Conservation (phyloP, 1,284 basidiomycete species). For the Papiliotrema fonsecae region DNA sequence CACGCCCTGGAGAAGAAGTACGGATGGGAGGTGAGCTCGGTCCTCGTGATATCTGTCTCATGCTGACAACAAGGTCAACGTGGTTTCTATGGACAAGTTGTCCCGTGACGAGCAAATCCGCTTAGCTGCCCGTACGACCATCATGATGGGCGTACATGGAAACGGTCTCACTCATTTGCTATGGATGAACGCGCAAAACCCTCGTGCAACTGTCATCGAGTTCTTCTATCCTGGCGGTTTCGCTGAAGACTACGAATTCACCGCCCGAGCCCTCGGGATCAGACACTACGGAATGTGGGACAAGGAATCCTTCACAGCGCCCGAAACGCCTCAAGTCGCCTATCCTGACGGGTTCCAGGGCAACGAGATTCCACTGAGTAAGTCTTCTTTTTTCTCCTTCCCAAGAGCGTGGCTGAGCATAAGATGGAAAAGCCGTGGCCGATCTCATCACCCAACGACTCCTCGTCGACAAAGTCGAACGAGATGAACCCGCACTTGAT, state of each 20-base stretch:
- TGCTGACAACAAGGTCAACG: slow-evolving; percentile 53
- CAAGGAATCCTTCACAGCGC: slow-evolving; percentile 59
- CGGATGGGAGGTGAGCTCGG: slow-evolving; percentile 61
- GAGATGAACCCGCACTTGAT: background rate
- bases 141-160: slow-evolving; percentile 72
- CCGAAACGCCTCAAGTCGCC: slow-evolving; percentile 51
- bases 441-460: slow-evolving; percentile 43
- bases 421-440: slow-evolving; percentile 49
- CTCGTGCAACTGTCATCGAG: slow-evolving; percentile 57
- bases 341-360: slow-evolving; percentile 49
- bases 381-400: slow-evolving; percentile 7
- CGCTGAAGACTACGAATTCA: slow-evolving; percentile 68
- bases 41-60: background rate
- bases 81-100: slow-evolving; percentile 76
- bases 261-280: slow-evolving; percentile 63
- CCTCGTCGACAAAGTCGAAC: slow-evolving; percentile 25
- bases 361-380: slow-evolving; percentile 54
- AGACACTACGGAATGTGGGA: slow-evolving; percentile 73
- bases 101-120: slow-evolving; percentile 69
- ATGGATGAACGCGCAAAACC: slow-evolving; percentile 59
- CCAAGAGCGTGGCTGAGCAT: background rate
- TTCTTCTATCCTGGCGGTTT: slow-evolving; percentile 71
- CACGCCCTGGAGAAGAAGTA: slow-evolving; percentile 62
- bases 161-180: slow-evolving; percentile 70
- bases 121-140: slow-evolving; percentile 71